Evolutionary conservation across 148 eudicot species (phyloP).

Genomic region (Nyssa sinensis): DNA sequence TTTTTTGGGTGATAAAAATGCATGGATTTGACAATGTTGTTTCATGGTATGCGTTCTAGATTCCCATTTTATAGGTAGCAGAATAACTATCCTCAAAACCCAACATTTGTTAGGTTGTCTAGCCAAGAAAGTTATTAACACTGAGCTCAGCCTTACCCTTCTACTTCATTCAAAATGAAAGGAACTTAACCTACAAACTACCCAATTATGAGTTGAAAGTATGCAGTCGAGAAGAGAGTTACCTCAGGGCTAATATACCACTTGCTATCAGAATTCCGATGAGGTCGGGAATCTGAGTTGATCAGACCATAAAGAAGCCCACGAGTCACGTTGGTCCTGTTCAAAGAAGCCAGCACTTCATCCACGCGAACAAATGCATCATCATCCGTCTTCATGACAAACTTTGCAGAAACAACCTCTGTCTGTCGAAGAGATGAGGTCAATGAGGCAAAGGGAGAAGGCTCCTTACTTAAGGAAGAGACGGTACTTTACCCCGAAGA

Average conservation of each 20-base stretch:
- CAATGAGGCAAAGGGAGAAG: slow-evolving; percentile 18
- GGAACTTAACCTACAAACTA: background rate
- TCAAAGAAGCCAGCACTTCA: slow-evolving; percentile 69
- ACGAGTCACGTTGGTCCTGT: slow-evolving; percentile 49
- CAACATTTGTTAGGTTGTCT: background rate
- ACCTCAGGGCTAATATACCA: slow-evolving; percentile 92
- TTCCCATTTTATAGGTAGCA: background rate
- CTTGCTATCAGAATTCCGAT: slow-evolving; percentile 87
- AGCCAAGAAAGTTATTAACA: background rate
- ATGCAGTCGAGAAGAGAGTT: slow-evolving; percentile 2
- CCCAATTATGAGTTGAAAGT: background rate
- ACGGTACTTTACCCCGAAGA: slow-evolving; percentile 71
- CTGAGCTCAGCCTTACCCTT: background rate
- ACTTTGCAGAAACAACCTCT: slow-evolving; percentile 72
- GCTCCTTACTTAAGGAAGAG: slow-evolving; percentile 6
- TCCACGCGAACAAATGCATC: slow-evolving; percentile 98
- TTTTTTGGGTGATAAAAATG: background rate
- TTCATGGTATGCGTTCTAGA: background rate
- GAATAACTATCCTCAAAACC: background rate
- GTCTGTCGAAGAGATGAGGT: slow-evolving; percentile 57
- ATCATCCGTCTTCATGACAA: slow-evolving; percentile 95
- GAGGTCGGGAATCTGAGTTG: slow-evolving; percentile 80
- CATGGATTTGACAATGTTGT: background rate
- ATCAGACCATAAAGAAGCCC: slow-evolving; percentile 95
- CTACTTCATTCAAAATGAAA: background rate